Evolutionary conservation across 2,329 filamentous ascomycete species (phyloP).

Genomic region (Fusarium zealandicum): DNA sequence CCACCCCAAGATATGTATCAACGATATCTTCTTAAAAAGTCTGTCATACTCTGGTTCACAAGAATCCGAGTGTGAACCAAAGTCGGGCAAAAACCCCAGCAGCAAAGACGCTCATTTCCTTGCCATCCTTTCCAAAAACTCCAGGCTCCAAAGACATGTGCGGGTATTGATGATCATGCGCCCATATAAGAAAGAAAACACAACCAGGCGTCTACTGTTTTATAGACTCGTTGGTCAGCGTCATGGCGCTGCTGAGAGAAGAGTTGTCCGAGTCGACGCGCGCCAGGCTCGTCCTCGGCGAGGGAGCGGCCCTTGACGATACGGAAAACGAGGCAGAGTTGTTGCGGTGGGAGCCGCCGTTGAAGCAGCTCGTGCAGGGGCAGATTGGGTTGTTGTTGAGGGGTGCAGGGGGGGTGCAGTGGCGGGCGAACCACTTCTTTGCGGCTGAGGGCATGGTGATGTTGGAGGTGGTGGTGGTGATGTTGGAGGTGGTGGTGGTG

Average conservation of each 20-base stretch:
- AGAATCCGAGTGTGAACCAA: too few relatives aligned
- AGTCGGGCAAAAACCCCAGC: too few relatives aligned
- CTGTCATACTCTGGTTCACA: too few relatives aligned
- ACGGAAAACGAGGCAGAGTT: conserved; percentile 25
- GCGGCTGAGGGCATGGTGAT: conserved; percentile 44
- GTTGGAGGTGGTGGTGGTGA: neutral
- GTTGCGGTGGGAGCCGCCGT: conserved; percentile 32
- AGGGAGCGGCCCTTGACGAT: conserved; percentile 9
- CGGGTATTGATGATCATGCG: too few relatives aligned
- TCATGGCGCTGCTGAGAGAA: conserved; percentile 36
- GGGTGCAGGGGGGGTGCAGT: conserved; percentile 50
- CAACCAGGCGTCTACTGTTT: conserved; percentile 35
- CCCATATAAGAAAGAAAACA: too few relatives aligned
- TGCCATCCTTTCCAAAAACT: too few relatives aligned
- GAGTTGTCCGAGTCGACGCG: conserved; percentile 33
- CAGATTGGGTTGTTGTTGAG: conserved; percentile 46
- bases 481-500: neutral
- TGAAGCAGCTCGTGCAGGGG: conserved; percentile 49
- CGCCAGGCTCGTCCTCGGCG: conserved; percentile 5
- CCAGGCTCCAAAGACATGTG: too few relatives aligned
- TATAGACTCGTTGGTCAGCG: conserved; percentile 29
- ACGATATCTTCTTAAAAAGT: too few relatives aligned
- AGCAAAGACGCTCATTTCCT: too few relatives aligned
- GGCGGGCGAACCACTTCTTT: conserved; percentile 51
- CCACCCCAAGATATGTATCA: too few relatives aligned